Evolutionary conservation across 495 filamentous ascomycete genomes (phyloP).

Genomic region (Xylaria flabelliformis): DNA sequence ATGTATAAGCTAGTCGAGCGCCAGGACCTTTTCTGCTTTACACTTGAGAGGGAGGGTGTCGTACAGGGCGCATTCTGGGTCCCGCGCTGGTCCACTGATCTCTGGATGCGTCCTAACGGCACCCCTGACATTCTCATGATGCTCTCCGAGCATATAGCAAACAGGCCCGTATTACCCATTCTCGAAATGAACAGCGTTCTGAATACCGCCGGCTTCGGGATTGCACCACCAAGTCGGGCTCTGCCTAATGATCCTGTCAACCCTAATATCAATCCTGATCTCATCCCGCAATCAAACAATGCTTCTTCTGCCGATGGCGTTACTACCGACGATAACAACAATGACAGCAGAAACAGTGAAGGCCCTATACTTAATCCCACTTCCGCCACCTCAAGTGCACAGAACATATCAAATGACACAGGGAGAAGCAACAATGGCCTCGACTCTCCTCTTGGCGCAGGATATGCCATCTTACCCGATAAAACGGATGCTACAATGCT

Average conservation of each 20-base stretch:
- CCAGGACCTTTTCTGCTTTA: constrained; percentile 40
- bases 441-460: constrained; percentile 38
- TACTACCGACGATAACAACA: neutral
- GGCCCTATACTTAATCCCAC: neutral
- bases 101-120: constrained; percentile 37
- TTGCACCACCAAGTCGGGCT: constrained; percentile 10
- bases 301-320: constrained; percentile 3
- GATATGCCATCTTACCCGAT: constrained; percentile 41
- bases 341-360: neutral
- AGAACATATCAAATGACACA: neutral
- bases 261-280: constrained; percentile 4
- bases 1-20: constrained; percentile 40
- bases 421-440: constrained; percentile 22
- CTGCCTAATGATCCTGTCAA: constrained; percentile 13
- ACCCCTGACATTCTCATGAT: constrained; percentile 42
- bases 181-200: constrained; percentile 42
- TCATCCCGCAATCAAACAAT: neutral
- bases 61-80: constrained; percentile 42
- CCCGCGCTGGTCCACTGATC: constrained; percentile 38
- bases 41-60: constrained; percentile 34
- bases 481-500: constrained; percentile 38
- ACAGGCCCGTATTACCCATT: constrained; percentile 37
- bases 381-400: neutral
- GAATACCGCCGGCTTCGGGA: constrained; percentile 19
- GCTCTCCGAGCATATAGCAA: constrained; percentile 39